phyloP scores from a whole-genome alignment of 1,284 basidiomycete species.

The Phenoliferia sp. region DNA sequence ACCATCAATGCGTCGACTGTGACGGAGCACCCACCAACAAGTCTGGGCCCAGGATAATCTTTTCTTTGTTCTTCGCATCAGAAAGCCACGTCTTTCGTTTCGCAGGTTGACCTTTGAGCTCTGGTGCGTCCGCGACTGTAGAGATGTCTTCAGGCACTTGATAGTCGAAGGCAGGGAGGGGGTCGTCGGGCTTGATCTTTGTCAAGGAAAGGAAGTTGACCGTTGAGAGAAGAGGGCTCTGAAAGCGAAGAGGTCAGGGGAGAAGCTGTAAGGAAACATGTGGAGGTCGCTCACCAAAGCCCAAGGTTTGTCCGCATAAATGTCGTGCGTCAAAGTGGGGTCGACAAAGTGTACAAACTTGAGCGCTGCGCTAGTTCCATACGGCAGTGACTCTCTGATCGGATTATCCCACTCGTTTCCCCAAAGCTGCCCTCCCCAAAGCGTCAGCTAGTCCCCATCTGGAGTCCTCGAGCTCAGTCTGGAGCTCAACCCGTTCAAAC shows the following conservation, averaged over 20 bases:
- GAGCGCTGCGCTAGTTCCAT: constrained; percentile 32
- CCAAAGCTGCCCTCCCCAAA: constrained; percentile 8
- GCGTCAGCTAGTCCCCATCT: not conserved
- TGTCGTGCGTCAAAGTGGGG: constrained; percentile 34
- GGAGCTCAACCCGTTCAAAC: not conserved
- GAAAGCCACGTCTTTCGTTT: constrained; percentile 28
- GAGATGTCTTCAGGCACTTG: constrained; percentile 29
- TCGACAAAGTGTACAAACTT: constrained; percentile 33
- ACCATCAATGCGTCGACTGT: not conserved
- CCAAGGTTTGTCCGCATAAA: constrained; percentile 38
- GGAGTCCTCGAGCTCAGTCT: not conserved
- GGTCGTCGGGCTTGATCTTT: not conserved
- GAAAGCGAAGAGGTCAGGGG: not conserved
- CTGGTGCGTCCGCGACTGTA: constrained; percentile 65
- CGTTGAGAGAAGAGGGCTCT: constrained; percentile 33
- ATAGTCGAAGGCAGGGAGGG: constrained; percentile 11
- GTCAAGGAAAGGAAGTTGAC: constrained; percentile 19
- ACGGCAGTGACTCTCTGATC: constrained; percentile 23
- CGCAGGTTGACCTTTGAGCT: constrained; percentile 47
- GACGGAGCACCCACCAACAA: constrained; percentile 12
- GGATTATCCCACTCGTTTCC: constrained; percentile 31
- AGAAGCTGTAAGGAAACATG: not conserved
- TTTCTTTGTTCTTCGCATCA: constrained; percentile 7
- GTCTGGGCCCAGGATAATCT: constrained; percentile 1
- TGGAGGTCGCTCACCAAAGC: constrained; percentile 16